Evolutionary conservation across 2,329 filamentous ascomycete species (phyloP).

Genomic region (Rhynchosporium agropyri): DNA sequence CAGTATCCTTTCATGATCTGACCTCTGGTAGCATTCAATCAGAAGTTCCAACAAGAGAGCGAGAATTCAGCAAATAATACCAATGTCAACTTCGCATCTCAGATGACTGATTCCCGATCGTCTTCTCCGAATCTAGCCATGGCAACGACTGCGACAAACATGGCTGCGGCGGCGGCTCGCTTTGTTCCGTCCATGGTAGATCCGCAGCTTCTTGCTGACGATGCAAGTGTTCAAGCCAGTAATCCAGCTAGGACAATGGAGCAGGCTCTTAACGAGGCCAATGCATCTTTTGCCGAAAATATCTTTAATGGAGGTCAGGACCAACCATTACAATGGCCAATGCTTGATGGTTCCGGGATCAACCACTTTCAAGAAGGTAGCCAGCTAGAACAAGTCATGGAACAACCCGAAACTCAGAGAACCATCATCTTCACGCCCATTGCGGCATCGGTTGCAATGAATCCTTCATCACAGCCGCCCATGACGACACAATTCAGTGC

Average conservation of each 20-base stretch:
- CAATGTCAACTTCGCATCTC: constrained; percentile 26
- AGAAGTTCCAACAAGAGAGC: constrained; percentile 31
- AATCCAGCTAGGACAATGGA: constrained; percentile 30
- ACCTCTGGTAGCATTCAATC: constrained; percentile 23
- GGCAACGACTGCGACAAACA: constrained; percentile 36
- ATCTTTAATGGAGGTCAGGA: constrained; percentile 26
- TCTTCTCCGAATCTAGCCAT: constrained; percentile 38
- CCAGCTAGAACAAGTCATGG: constrained; percentile 16
- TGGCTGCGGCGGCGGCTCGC: constrained; percentile 36
- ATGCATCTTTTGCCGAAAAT: constrained; percentile 32
- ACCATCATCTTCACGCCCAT: constrained; percentile 27
- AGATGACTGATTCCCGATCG: constrained; percentile 33
- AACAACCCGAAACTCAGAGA: constrained; percentile 27
- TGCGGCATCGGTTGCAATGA: constrained; percentile 32
- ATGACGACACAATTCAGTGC: constrained; percentile 42
- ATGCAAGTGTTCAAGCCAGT: constrained; percentile 29
- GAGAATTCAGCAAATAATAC: constrained; percentile 25
- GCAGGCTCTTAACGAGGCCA: constrained; percentile 34
- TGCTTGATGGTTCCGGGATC: constrained; percentile 32
- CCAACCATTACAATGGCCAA: constrained; percentile 38
- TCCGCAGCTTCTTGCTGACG: constrained; percentile 40
- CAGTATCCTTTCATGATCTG: constrained; percentile 8
- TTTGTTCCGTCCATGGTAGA: constrained; percentile 43
- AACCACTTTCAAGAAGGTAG: constrained; percentile 16
- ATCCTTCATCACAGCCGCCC: constrained; percentile 18